phyloP scores from a whole-genome alignment of 345 rosid species.

The Murraya koenigii region DNA sequence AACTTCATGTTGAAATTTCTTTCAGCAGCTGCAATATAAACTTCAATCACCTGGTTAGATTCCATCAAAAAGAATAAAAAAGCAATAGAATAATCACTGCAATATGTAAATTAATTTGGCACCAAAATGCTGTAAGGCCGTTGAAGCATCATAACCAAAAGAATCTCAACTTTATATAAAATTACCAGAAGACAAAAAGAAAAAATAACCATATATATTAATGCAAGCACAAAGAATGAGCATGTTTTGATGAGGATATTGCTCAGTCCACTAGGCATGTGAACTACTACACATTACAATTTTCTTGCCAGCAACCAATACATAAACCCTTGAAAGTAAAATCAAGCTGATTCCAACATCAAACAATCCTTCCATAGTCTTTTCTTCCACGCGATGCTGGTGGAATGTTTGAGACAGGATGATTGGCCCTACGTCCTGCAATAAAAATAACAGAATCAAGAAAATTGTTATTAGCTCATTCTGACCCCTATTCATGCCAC shows the following conservation, averaged over 20 bases:
- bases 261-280: slow-evolving; percentile 58
- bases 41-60: slow-evolving; percentile 13
- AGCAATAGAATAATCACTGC: not conserved
- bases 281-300: slow-evolving; percentile 51
- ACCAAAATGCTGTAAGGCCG: not conserved
- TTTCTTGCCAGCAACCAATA: slow-evolving; percentile 53
- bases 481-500: slow-evolving; percentile 2
- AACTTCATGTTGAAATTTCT: slow-evolving; percentile 9
- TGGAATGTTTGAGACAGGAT: slow-evolving; percentile 63
- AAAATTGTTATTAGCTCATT: slow-evolving; percentile 10
- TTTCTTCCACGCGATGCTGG: slow-evolving; percentile 85
- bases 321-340: slow-evolving; percentile 37
- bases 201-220: slow-evolving; percentile 42
- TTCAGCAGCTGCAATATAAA: slow-evolving; percentile 18
- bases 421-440: slow-evolving; percentile 81
- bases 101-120: not conserved
- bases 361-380: slow-evolving; percentile 83
- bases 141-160: slow-evolving; percentile 13
- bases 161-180: slow-evolving; percentile 18
- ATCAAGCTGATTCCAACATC: slow-evolving; percentile 36
- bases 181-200: slow-evolving; percentile 16
- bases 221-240: slow-evolving; percentile 51
- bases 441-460: slow-evolving; percentile 20
- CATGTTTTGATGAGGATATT: slow-evolving; percentile 35
- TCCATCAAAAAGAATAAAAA: slow-evolving; percentile 8